A percentile compares a stretch with the other conserved stretches of the same genome.
Conservation (phyloP, 768 basidiomycete species). For the Gelatoporia subvermispora region DNA sequence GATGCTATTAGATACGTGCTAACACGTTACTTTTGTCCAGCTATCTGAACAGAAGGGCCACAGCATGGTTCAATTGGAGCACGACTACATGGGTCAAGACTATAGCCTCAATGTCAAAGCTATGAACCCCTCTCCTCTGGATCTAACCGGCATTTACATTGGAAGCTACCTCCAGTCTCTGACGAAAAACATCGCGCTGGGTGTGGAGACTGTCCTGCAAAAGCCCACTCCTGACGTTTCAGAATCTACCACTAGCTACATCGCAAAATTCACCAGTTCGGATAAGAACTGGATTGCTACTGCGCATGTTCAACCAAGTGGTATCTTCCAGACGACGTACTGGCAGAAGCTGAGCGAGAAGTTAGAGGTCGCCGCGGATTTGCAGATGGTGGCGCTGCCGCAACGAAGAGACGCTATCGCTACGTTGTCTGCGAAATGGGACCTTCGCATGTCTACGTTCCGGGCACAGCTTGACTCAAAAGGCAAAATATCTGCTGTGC, state of each 20-base stretch:
- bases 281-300: conserved; percentile 91
- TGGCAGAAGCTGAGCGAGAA: conserved; percentile 95
- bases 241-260: conserved; percentile 71
- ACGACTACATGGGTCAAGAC: conserved; percentile 87
- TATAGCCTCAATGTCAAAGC: conserved; percentile 83
- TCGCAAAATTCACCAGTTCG: conserved; percentile 70
- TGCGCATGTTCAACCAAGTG: conserved; percentile 77
- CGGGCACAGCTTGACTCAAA: conserved; percentile 91
- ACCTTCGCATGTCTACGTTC: conserved; percentile 90
- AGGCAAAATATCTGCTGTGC: conserved; percentile 90
- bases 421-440: conserved; percentile 94
- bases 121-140: conserved; percentile 85
- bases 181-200: conserved; percentile 84
- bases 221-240: conserved; percentile 65
- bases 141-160: conserved; percentile 87
- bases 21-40: conserved; percentile 32
- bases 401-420: conserved; percentile 86
- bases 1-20: background rate
- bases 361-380: conserved; percentile 94
- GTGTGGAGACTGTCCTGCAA: conserved; percentile 82
- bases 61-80: conserved; percentile 91
- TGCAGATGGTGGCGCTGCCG: conserved; percentile 77
- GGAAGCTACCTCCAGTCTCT: conserved; percentile 91
- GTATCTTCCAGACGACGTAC: conserved; percentile 87
- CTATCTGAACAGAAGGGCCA: conserved; percentile 73